Conservation (phyloP, 768 basidiomycete genomes). For the Naganishia friedmannii region DNA sequence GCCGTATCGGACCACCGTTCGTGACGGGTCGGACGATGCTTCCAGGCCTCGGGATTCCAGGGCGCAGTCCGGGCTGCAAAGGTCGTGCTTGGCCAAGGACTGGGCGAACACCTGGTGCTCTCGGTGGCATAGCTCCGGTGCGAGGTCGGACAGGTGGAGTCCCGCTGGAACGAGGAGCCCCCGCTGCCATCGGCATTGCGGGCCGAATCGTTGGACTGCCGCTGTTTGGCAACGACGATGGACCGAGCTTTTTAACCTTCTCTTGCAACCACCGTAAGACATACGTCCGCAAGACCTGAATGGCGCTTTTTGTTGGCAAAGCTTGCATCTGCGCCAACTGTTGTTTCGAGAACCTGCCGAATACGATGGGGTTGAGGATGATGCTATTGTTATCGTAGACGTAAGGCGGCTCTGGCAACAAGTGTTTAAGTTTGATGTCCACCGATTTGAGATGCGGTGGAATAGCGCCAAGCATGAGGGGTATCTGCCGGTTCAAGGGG, state of each 20-base stretch:
- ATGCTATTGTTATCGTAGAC: slow-evolving; percentile 79
- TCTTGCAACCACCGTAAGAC: slow-evolving; percentile 84
- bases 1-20: slow-evolving; percentile 12
- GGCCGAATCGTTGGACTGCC: slow-evolving; percentile 6
- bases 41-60: neutral
- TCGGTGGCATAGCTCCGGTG: neutral
- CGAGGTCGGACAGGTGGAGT: neutral
- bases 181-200: neutral
- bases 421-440: slow-evolving; percentile 24
- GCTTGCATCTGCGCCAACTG: slow-evolving; percentile 72
- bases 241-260: slow-evolving; percentile 58
- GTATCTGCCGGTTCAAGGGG: slow-evolving; percentile 53
- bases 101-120: slow-evolving; percentile 5
- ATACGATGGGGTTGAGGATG: slow-evolving; percentile 79
- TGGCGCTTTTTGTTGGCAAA: slow-evolving; percentile 75
- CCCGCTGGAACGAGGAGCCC: neutral
- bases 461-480: slow-evolving; percentile 68
- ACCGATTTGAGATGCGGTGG: slow-evolving; percentile 52
- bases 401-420: slow-evolving; percentile 60
- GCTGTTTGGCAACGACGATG: neutral
- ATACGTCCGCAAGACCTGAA: slow-evolving; percentile 75
- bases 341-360: slow-evolving; percentile 69
- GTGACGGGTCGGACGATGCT: neutral
- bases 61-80: slow-evolving; percentile 5
- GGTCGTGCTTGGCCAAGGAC: neutral